Evolutionary conservation across 1,139 yeast species (phyloP), one percentile per base, ranked within the genome.

Genomic region (Diutina rugosa): DNA sequence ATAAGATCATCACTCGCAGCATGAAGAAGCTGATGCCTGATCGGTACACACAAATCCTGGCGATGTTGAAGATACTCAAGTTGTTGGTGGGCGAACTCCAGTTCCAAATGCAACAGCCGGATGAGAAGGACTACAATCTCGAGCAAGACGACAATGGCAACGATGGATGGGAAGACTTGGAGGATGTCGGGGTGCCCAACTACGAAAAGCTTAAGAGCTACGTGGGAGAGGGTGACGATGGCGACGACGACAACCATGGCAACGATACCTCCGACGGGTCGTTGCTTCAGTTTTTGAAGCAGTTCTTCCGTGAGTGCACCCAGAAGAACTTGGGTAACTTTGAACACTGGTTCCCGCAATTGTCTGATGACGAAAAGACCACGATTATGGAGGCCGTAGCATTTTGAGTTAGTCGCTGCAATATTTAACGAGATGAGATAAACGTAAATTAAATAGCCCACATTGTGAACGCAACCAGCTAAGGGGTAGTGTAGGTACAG

Each of bases 111-210:
- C 74, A 76, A 65, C 72, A 78, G 67, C 72, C 79, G 41, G 72
- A 74, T 61, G 73, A 74, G 0, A 67, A 69, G 51, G 78, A 72
- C 57, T 69, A 68, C 60, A 64, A 73, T 55, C 69, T 74, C 10
- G 70, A 62, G 2, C 73, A 63, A 0, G 76, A 61, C 1, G 79
- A 67, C 1, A 83, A 70, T n/a, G 84, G 72, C 35, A 76, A 67
- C 12, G 83, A 73, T n/a, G 89, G 78, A 0, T 90, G 96, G 95
- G 96, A 90, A 65, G 96, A 89, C 64, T 72, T 87, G 63, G 91
- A 86, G 12, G 84, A 78, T 58, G 69, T 79, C 51, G 88, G 84
- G 1, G 83, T 80, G 1, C 80, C 87, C 2, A 77, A 80, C 52
- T 84, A 74, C 63, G 85, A 81, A 26, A 82, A 81, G 61, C 67